Base-by-base conservation (phyloP, 768 basidiomycete species). In the Solioccasus polychromus region DNA sequence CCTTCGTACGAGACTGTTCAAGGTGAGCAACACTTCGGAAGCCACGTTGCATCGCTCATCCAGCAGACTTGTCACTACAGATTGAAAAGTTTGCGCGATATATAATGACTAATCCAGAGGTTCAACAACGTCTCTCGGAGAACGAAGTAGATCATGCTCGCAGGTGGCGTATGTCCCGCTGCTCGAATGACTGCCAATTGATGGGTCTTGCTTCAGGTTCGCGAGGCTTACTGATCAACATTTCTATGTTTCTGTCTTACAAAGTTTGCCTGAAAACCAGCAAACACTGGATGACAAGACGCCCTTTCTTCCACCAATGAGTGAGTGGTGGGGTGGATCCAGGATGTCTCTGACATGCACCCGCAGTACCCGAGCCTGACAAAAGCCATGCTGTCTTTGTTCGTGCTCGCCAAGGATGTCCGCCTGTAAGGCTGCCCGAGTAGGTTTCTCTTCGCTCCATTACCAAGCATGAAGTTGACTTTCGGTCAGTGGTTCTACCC, bases 81-180 rank as follows among this genome's bases (percentile, higher is more conserved):
- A 88, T 95, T 37, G 94, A 96, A 67, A 85, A 82, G 61, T 92
- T 81, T 59, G 86, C 92, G 24, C 82, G 89, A 15, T 82, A 82
- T 51, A 87, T 97, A 36, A 79, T 78, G 19, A 72, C 76, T 8
- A 84, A 82, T 22, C 82, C 81, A 0, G 80, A 82, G 8, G 65
- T 87, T 2, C 92, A 94, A 57, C 78, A 75, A n/a, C 77, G 82
- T 25, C 68, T 97, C 36, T 92, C 93, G 0, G 80, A 83, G 36
- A 83, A 83, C 17, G 94, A 97, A 64, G 77, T 89, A 15, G 79
- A 83, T 36, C 79, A 94, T 67, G 89, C 91, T 5, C 80, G 77
- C 59, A 76, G 83, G 90, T 84, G 49, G 74, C 52, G 35, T 8
- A 46, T 12, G 24, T 38, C 19, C 43, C 4, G 10, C 45, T n/a